Evolutionary conservation across 225 moss, liverwort and hornwort species (phyloP), one percentile per base, ranked within the genome.

Genomic region (Polytrichum commune): DNA sequence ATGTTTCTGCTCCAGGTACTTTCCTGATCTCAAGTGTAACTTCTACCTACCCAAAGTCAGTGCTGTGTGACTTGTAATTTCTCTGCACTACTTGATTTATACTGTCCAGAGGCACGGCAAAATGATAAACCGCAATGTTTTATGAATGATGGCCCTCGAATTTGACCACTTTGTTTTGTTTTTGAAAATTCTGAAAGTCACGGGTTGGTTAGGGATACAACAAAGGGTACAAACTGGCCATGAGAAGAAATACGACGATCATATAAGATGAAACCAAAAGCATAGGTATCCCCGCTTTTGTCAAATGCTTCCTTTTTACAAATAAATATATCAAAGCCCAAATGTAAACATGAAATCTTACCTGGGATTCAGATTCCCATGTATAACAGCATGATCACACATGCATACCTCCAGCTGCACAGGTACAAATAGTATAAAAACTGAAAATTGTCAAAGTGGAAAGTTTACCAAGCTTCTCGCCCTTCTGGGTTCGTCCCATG

Each of bases 401-500:
- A 38, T 38, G 38, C 38, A 38, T 38, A 38, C 38, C 13, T 38
- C 38, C 38, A 38, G 10, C 38, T 38, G 10, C 38, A 38, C 3
- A 38, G 38, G 38, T 3, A 38, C 38, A 38, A 38, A 38, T 13
- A 10, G 1, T 3, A 13, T 38, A n/a, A 2, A 38, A 13, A 10
- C 38, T 38, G 38, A 13, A 3, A 38, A 38, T 38, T 0, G 13
- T 13, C 38, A 2, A 38, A 38, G 8, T 58, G 58, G 58, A 23
- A 22, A 22, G 66, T 77, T 54, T 80, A 95, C 95, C 95, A 66
- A 95, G 82, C 79, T 77, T 87, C 74, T 95, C 92, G 54, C 95
- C 92, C 69, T 88, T 84, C 73, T 95, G 95, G 54, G 90, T 92
- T 70, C 80, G 89, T 56, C 92, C 95, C 68, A 95, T 75, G 73